Percentiles rank a stretch among this genome's conserved stretches.
Conservation (phyloP, 2,329 filamentous ascomycete genomes). For the Xylariaceae sp. region DNA sequence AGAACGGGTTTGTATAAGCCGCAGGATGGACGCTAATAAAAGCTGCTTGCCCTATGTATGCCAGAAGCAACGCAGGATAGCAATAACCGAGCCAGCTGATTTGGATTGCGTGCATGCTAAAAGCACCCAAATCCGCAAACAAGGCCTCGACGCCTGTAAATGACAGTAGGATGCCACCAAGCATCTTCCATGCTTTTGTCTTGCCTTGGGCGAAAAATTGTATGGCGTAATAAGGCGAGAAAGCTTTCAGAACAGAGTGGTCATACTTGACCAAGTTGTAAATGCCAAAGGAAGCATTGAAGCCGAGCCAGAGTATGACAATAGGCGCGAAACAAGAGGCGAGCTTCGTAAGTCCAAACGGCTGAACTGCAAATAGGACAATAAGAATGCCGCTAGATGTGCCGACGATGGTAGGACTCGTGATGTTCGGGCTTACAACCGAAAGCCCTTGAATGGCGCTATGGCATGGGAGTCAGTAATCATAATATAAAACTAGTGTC, state of each 20-base stretch:
- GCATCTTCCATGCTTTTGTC: conserved; percentile 65
- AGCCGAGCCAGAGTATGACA: conserved; percentile 69
- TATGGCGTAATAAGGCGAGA: conserved; percentile 65
- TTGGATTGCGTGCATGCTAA: conserved; percentile 72
- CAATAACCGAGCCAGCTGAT: conserved; percentile 73
- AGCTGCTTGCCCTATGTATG: conserved; percentile 76
- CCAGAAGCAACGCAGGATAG: conserved; percentile 69
- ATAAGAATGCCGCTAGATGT: conserved; percentile 69
- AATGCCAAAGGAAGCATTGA: conserved; percentile 68
- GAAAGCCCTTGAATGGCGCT: conserved; percentile 68
- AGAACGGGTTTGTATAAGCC: conserved; percentile 76
- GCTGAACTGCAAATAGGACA: conserved; percentile 67
- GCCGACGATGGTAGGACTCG: conserved; percentile 64
- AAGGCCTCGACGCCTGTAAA: conserved; percentile 82
- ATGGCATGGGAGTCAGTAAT: conserved; percentile 1
- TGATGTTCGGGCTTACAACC: conserved; percentile 63
- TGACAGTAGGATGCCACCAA: conserved; percentile 74
- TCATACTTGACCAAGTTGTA: conserved; percentile 64
- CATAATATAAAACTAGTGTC: neutral
- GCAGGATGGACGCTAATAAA: conserved; percentile 65
- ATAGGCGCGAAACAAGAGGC: conserved; percentile 69
- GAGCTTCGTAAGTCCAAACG: conserved; percentile 66
- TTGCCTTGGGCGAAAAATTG: conserved; percentile 65
- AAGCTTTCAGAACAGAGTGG: conserved; percentile 60
- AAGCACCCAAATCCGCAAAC: conserved; percentile 79